Percentiles rank a stretch among this genome's conserved stretches.
Conservation (phyloP, 345 rosid species). For the Ceriops decandra region DNA sequence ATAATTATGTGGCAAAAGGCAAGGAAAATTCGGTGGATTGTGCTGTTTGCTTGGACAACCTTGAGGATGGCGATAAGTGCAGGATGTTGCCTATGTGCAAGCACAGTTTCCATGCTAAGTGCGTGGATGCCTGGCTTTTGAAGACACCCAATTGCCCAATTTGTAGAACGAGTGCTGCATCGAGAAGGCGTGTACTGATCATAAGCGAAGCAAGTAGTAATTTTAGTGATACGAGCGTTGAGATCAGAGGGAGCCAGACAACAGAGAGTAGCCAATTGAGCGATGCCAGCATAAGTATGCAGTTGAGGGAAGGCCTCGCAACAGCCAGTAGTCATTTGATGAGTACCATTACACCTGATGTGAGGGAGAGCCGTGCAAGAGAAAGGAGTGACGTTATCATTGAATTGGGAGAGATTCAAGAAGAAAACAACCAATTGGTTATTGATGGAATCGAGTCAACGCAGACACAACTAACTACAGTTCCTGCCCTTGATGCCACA, state of each 20-base stretch:
- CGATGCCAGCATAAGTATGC: conserved; percentile 6
- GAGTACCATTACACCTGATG: background rate
- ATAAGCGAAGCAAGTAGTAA: conserved; percentile 24
- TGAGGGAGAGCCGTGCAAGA: background rate
- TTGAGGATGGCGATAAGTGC: conserved; percentile 54
- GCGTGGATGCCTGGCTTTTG: conserved; percentile 56
- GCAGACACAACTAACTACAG: background rate
- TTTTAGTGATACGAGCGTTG: conserved; percentile 17
- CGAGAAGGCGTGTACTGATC: conserved; percentile 9
- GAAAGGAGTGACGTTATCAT: background rate
- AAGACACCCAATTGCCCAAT: conserved; percentile 54
- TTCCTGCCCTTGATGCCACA: background rate
- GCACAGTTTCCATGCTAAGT: conserved; percentile 55
- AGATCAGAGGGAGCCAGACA: background rate
- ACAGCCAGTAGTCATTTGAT: background rate
- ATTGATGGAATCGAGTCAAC: background rate
- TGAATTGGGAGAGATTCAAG: background rate
- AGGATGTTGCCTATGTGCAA: conserved; percentile 45
- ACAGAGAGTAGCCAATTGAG: conserved; percentile 11
- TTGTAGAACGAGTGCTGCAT: conserved; percentile 41
- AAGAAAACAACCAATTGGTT: background rate
- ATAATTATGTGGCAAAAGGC: conserved; percentile 34
- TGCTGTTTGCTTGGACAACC: conserved; percentile 54
- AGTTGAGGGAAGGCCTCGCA: background rate
- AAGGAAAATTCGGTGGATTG: conserved; percentile 41